phyloP scores from a whole-genome alignment of 805 yeast species.

The Yamadazyma nakazawae region DNA sequence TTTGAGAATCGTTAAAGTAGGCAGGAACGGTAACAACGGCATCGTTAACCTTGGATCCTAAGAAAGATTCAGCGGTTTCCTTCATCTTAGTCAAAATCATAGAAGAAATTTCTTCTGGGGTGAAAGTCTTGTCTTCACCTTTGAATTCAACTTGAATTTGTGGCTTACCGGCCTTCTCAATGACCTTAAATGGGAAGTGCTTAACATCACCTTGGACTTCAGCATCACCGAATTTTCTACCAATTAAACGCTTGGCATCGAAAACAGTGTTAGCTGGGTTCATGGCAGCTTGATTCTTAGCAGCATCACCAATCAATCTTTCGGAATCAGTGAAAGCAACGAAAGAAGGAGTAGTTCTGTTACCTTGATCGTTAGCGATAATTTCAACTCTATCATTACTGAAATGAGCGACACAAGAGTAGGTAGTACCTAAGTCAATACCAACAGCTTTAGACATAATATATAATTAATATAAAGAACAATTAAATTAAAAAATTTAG shows the following conservation, averaged over 20 bases:
- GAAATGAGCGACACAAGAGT: conserved; percentile 96
- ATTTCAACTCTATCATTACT: conserved; percentile 91
- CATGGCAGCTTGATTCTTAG: conserved; percentile 96
- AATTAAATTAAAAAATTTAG: background rate
- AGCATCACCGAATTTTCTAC: conserved; percentile 80
- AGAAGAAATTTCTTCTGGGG: conserved; percentile 94
- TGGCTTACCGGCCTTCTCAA: conserved; percentile 74
- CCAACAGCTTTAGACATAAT: conserved; percentile 62
- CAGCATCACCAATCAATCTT: conserved; percentile 95
- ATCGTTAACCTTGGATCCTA: conserved; percentile 53
- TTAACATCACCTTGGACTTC: conserved; percentile 61
- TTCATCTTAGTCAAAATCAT: conserved; percentile 90
- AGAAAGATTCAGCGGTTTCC: conserved; percentile 88
- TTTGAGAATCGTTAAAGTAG: conserved; percentile 94
- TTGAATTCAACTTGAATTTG: conserved; percentile 80
- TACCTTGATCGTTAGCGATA: conserved; percentile 98
- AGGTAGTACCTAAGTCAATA: conserved; percentile 94
- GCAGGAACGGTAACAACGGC: conserved; percentile 98
- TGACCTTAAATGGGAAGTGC: conserved; percentile 83
- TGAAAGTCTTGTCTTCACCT: conserved; percentile 84
- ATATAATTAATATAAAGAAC: background rate
- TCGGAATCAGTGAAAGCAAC: conserved; percentile 94
- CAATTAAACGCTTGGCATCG: conserved; percentile 91
- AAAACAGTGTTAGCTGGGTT: conserved; percentile 91
- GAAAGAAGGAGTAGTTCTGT: conserved; percentile 95